These are phyloP conservation scores for Coniophora puteana DNA, from an alignment of 1,284 basidiomycete species.

Conservation along the genomic window DNA sequence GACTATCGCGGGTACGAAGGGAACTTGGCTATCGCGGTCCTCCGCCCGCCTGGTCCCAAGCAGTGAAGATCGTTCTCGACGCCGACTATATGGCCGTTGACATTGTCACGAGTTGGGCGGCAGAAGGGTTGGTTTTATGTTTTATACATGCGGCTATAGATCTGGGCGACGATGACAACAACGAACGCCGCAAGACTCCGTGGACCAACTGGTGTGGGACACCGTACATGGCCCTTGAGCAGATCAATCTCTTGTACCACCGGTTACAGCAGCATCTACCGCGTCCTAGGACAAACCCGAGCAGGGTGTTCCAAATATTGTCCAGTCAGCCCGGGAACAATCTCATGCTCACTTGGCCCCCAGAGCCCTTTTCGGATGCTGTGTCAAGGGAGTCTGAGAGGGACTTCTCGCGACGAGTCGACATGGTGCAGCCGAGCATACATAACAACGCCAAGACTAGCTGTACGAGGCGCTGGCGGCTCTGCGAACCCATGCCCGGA, in stretches of 20 bases:
- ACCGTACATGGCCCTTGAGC: slow-evolving; percentile 49
- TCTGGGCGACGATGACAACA: slow-evolving; percentile 78
- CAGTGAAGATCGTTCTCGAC: slow-evolving; percentile 70
- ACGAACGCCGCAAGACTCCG: slow-evolving; percentile 67
- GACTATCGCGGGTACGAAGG: slow-evolving; percentile 66
- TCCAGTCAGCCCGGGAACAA: slow-evolving; percentile 37
- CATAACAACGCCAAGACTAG: slow-evolving; percentile 80
- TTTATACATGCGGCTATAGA: slow-evolving; percentile 91
- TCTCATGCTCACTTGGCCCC: slow-evolving; percentile 86
- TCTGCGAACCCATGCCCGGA: slow-evolving; percentile 67
- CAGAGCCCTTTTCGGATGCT: slow-evolving; percentile 49
- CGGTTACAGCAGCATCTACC: slow-evolving; percentile 53
- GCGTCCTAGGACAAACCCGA: slow-evolving; percentile 40
- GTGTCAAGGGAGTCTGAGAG: slow-evolving; percentile 62
- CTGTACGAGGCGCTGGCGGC: slow-evolving; percentile 90
- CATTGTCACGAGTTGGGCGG: slow-evolving; percentile 93
- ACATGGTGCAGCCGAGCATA: slow-evolving; percentile 67
- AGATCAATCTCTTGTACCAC: slow-evolving; percentile 56
- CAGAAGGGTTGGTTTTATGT: slow-evolving; percentile 86
- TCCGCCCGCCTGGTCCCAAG: slow-evolving; percentile 53
- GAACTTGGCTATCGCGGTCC: slow-evolving; percentile 60
- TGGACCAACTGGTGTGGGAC: slow-evolving; percentile 98
- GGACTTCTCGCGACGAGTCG: slow-evolving; percentile 81
- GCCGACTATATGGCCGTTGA: slow-evolving; percentile 85
- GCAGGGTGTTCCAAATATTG: slow-evolving; percentile 82